A percentile compares a stretch with the other conserved stretches of the same genome.
Conservation (phyloP, 163 green algal genomes). For the Botryococcus braunii region DNA sequence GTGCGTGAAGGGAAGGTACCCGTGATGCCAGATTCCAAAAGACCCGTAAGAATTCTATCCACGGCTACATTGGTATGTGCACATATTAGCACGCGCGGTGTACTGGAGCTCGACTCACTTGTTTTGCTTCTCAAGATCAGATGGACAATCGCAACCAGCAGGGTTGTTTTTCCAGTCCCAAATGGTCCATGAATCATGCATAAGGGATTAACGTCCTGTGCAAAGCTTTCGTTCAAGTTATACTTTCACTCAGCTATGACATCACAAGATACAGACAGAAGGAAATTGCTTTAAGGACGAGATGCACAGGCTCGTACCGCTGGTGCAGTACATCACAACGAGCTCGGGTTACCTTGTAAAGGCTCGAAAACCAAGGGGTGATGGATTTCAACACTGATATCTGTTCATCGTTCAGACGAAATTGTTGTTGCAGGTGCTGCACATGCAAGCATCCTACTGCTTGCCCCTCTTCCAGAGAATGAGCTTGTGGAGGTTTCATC, state of each 20-base stretch:
- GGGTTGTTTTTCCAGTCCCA: constrained; percentile 67
- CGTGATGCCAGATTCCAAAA: constrained; percentile 52
- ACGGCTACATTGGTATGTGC: constrained; percentile 87
- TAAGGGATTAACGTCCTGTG: constrained; percentile 34
- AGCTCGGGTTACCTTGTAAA: not conserved
- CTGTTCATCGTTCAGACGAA: constrained; percentile 60
- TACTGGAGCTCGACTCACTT: not conserved
- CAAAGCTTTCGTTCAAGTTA: not conserved
- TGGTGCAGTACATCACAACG: not conserved
- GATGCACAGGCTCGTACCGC: not conserved
- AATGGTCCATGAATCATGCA: constrained; percentile 79
- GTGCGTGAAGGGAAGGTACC: too few relatives aligned
- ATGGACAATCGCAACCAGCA: constrained; percentile 70
- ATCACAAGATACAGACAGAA: not conserved
- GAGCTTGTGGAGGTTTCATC: not conserved
- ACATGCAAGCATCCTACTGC: not conserved
- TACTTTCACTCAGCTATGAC: not conserved
- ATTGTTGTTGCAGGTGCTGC: constrained; percentile 10
- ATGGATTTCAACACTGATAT: constrained; percentile 22
- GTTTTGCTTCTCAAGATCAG: constrained; percentile 35
- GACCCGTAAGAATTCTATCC: constrained; percentile 68
- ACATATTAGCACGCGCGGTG: constrained; percentile 42
- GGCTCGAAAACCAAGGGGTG: constrained; percentile 10
- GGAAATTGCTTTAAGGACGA: not conserved
- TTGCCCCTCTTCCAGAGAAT: not conserved